Base-by-base conservation (phyloP, 768 basidiomycete genomes). In the Termitomyces sp. region DNA sequence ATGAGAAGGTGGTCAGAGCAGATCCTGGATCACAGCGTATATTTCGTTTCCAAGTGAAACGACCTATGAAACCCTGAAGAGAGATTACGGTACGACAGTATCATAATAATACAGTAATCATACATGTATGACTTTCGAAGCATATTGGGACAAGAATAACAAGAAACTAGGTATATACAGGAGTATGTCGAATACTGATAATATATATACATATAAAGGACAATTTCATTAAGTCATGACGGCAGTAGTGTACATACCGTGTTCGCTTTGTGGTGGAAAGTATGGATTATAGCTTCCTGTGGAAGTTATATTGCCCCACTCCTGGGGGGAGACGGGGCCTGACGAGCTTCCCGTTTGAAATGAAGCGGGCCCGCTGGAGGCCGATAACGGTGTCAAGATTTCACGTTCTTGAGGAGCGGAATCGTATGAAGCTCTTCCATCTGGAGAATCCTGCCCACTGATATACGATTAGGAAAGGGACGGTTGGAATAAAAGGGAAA, bases 401-500 rank as follows among this genome's bases (percentile, higher is more conserved):
- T 88, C 87, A 64, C 81, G 85, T 64, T 87, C 88, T 3, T 84
- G 79, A 59, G 83, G 83, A 63, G 74, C 78, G 61, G 77, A 80
- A 66, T 83, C 83, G 66, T 85, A 85, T 37, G 79, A 73, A 47
- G 77, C 70, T 46, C 74, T 74, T 39, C 72, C 71, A 64, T 78
- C 82, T 63, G 69, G 74, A 63, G 75, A 74, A 71, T 84, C 81
- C 63, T 72, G 76, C 31, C 78, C 81, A 68, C 80, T 83, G 64
- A 26, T 6, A 60, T 52, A 58, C 59, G 37, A 47, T 60, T 10
- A 60, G 57, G 41, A 51, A 43, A 49, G 26, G 42, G 24, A 27
- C 32, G 24, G 14, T 13, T 37, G 34, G 18, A 7, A 51, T 26
- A 16, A 16, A 48, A 46, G 36, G 55, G 36, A 52, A 58, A 61